phyloP scores from a whole-genome alignment of 2,329 filamentous ascomycete species.

The Epichloe coenophiala region DNA sequence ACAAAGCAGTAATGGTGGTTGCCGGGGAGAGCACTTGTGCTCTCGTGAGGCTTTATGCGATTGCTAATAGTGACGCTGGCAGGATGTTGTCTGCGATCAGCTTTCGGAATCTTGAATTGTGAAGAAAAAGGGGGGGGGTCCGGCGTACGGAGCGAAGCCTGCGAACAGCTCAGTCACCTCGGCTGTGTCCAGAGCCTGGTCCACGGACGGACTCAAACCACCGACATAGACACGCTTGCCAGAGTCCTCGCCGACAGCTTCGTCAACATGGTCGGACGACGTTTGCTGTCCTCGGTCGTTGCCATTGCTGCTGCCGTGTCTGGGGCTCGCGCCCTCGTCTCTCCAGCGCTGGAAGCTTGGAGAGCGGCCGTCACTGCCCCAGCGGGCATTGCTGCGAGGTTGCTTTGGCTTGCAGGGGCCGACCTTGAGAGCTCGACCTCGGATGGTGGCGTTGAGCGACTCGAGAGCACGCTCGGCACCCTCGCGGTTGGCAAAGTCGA shows the following conservation, averaged over 20 bases:
- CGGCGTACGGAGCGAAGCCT: constrained; percentile 25
- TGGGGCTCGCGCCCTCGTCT: constrained; percentile 21
- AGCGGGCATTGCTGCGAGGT: constrained; percentile 6
- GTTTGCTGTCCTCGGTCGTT: neutral
- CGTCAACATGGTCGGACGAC: neutral
- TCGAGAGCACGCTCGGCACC: constrained; percentile 39
- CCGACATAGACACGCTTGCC: constrained; percentile 34
- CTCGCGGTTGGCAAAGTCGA: constrained; percentile 47
- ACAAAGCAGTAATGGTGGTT: constrained; percentile 53
- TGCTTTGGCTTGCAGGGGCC: constrained; percentile 49
- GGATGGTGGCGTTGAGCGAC: constrained; percentile 39
- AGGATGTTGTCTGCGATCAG: neutral
- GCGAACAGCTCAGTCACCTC: constrained; percentile 34
- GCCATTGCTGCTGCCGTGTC: neutral
- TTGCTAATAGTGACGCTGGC: constrained; percentile 26
- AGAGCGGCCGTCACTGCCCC: constrained; percentile 1
- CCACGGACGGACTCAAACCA: constrained; percentile 33
- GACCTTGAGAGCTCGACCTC: constrained; percentile 47
- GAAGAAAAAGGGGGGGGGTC: too few relatives aligned
- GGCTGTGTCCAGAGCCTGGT: constrained; percentile 31
- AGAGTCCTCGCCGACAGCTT: neutral
- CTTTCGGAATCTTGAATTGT: neutral
- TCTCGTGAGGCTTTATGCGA: constrained; percentile 44
- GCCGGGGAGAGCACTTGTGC: constrained; percentile 34
- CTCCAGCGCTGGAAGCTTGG: constrained; percentile 28